Evolutionary conservation across 2,329 filamentous ascomycete genomes (phyloP).

Genomic region (Diaporthe amygdali): DNA sequence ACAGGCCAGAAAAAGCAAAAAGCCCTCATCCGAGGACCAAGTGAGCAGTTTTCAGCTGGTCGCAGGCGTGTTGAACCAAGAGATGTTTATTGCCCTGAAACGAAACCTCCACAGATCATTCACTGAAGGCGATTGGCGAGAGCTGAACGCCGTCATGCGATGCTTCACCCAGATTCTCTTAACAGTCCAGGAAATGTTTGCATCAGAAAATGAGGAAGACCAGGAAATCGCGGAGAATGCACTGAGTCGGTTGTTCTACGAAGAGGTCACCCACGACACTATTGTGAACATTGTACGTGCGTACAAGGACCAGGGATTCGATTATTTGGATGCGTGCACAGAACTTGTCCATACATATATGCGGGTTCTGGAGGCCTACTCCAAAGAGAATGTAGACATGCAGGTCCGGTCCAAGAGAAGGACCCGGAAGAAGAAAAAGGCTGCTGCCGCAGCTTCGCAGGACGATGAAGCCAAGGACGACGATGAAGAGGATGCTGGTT

Average conservation of each 20-base stretch:
- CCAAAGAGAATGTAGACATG: slow-evolving; percentile 92
- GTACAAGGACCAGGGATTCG: slow-evolving; percentile 95
- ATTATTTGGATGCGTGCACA: slow-evolving; percentile 90
- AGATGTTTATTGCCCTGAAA: slow-evolving; percentile 90
- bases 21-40: slow-evolving; percentile 53
- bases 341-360: slow-evolving; percentile 92
- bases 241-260: slow-evolving; percentile 96
- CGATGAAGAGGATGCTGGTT: slow-evolving; percentile 69
- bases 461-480: slow-evolving; percentile 51
- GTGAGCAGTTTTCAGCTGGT: slow-evolving; percentile 84
- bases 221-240: slow-evolving; percentile 98
- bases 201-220: slow-evolving; percentile 86
- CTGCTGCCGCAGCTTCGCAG: slow-evolving; percentile 41
- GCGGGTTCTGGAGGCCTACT: slow-evolving; percentile 89
- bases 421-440: slow-evolving; percentile 74
- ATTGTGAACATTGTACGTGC: slow-evolving; percentile 79
- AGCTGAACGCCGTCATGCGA: slow-evolving; percentile 85
- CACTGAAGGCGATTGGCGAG: slow-evolving; percentile 86
- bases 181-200: slow-evolving; percentile 90
- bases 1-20: slow-evolving; percentile 58
- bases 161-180: slow-evolving; percentile 95
- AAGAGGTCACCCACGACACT: slow-evolving; percentile 90
- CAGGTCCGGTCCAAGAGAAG: slow-evolving; percentile 85
- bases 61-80: slow-evolving; percentile 88
- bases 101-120: slow-evolving; percentile 79